These are phyloP conservation scores for Leccinum disarticulatum DNA, from an alignment of 768 basidiomycete species.

Conservation along the genomic window DNA sequence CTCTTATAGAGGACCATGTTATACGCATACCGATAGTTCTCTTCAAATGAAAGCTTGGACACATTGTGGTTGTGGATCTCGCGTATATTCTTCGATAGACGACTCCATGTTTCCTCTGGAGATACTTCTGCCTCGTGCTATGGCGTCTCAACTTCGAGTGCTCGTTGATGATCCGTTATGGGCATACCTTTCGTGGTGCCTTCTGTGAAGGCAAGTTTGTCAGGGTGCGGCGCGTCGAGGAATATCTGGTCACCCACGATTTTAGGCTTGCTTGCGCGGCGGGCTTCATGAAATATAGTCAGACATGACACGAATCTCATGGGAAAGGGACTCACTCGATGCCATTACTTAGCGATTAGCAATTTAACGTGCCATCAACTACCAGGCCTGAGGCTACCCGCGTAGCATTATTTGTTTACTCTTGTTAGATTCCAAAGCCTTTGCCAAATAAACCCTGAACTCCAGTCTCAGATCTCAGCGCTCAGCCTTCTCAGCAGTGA, in stretches of 20 bases:
- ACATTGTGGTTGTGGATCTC: constrained; percentile 97
- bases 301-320: constrained; percentile 5
- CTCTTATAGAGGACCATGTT: constrained; percentile 89
- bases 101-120: constrained; percentile 82
- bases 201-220: constrained; percentile 33
- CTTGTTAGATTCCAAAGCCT: constrained; percentile 34
- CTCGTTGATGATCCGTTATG: neutral
- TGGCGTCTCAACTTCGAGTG: constrained; percentile 5
- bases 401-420: constrained; percentile 27
- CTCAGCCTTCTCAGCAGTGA: neutral
- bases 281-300: constrained; percentile 21
- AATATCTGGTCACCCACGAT: constrained; percentile 38
- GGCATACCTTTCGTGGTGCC: constrained; percentile 46
- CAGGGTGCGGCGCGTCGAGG: constrained; percentile 18
- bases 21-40: constrained; percentile 92
- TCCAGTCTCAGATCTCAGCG: neutral
- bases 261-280: constrained; percentile 38
- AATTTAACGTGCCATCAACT: constrained; percentile 18
- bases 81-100: constrained; percentile 79
- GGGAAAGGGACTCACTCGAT: constrained; percentile 25
- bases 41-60: constrained; percentile 84
- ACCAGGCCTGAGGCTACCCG: constrained; percentile 4
- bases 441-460: constrained; percentile 29
- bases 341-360: constrained; percentile 25
- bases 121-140: constrained; percentile 76